These are phyloP conservation scores for Corrigiola litoralis DNA, from an alignment of 179 eudicot species.

Conservation along the genomic window DNA sequence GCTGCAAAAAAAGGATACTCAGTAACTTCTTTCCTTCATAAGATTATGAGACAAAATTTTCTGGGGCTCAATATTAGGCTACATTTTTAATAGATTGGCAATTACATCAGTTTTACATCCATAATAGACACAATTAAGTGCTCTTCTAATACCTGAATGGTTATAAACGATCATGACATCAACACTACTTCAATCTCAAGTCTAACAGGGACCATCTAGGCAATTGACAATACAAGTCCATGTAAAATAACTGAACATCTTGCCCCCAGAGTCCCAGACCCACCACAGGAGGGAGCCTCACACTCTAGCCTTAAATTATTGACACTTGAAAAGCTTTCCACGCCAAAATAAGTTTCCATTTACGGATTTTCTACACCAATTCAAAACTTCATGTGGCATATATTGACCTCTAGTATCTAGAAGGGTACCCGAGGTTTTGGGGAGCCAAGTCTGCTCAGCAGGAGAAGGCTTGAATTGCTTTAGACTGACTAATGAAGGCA, in stretches of 20 bases:
- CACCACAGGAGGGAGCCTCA: too few species aligned
- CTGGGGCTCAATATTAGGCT: not conserved
- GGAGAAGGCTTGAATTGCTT: not conserved
- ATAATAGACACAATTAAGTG: not conserved
- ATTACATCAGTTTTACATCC: not conserved
- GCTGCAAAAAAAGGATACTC: conserved; percentile 37
- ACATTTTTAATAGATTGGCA: not conserved
- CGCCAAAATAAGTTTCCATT: not conserved
- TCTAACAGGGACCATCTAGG: not conserved
- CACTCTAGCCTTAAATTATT: too few species aligned
- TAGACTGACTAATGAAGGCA: not conserved
- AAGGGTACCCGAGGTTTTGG: conserved; percentile 4
- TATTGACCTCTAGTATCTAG: not conserved
- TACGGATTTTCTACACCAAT: not conserved
- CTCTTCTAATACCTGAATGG: too few species aligned
- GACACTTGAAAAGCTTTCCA: not conserved
- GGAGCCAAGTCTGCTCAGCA: not conserved
- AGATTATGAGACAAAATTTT: not conserved
- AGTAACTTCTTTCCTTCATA: not conserved
- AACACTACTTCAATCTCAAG: not conserved
- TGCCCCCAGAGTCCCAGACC: too few species aligned
- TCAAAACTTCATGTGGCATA: not conserved
- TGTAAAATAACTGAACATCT: too few species aligned
- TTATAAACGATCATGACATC: not conserved
- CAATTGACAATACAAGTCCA: not conserved